Percentiles rank a stretch among this genome's conserved stretches.
These are phyloP conservation scores for Asterophora lycoperdoides DNA, from an alignment of 768 basidiomycete genomes.

Conservation along the genomic window DNA sequence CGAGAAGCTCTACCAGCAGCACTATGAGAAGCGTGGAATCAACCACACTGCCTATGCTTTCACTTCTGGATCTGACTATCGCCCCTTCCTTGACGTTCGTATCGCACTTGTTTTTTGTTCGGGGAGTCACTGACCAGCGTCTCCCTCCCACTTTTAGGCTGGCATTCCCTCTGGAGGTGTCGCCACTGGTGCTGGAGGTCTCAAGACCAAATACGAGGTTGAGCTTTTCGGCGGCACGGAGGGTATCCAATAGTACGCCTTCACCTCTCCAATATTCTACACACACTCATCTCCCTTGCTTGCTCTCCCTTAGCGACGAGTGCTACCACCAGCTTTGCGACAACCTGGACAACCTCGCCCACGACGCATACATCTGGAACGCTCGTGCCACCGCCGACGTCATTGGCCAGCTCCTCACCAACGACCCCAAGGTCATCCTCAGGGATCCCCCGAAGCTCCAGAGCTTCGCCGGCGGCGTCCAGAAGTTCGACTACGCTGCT, in stretches of 20 bases:
- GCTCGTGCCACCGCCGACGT: slow-evolving; percentile 9
- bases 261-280: background rate
- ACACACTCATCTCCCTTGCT: background rate
- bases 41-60: slow-evolving; percentile 22
- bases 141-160: background rate
- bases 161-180: slow-evolving; percentile 29
- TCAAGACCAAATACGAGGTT: slow-evolving; percentile 25
- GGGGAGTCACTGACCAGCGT: background rate
- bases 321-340: slow-evolving; percentile 30
- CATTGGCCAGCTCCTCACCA: slow-evolving; percentile 4
- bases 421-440: slow-evolving; percentile 7
- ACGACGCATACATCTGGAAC: slow-evolving; percentile 8
- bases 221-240: slow-evolving; percentile 24
- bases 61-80: slow-evolving; percentile 27
- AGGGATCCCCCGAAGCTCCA: slow-evolving; percentile 7
- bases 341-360: slow-evolving; percentile 22
- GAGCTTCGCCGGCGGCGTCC: background rate
- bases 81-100: slow-evolving; percentile 26
- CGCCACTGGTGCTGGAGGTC: slow-evolving; percentile 26
- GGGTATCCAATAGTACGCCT: slow-evolving; percentile 21
- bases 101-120: background rate
- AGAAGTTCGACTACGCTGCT: slow-evolving; percentile 3
- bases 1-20: slow-evolving; percentile 27
- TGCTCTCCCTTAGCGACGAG: slow-evolving; percentile 11
- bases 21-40: slow-evolving; percentile 17